Evolutionary conservation across 352 stramenopile genomes (phyloP).

Genomic region (Phytophthora syringae): DNA sequence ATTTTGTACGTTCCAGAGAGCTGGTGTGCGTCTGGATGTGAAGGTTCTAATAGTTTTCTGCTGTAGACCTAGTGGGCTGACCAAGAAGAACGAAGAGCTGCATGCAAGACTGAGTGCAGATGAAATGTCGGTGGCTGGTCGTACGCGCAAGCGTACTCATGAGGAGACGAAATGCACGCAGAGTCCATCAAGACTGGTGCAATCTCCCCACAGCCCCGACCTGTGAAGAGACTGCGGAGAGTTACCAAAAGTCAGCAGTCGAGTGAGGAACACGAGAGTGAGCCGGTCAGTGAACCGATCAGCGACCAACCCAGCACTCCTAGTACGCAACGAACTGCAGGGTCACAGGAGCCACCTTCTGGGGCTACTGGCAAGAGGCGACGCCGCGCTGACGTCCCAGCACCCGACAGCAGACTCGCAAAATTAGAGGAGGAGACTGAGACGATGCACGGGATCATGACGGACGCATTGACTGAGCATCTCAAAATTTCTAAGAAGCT

Average conservation of each 20-base stretch:
- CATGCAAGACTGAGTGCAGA: slow-evolving; percentile 29
- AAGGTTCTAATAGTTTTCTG: slow-evolving; percentile 2
- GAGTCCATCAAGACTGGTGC: slow-evolving; percentile 23
- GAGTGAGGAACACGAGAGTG: slow-evolving; percentile 7
- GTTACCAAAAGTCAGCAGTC: slow-evolving; percentile 11
- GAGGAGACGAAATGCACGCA: slow-evolving; percentile 40
- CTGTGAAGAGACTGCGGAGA: slow-evolving; percentile 27
- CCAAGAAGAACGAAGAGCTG: slow-evolving; percentile 22
- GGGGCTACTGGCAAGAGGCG: slow-evolving; percentile 27
- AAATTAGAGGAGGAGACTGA: slow-evolving; percentile 7
- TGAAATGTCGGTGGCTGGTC: slow-evolving; percentile 22
- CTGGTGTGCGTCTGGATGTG: background rate
- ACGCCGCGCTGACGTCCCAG: slow-evolving; percentile 3
- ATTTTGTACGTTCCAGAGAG: slow-evolving; percentile 51
- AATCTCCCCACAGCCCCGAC: slow-evolving; percentile 16
- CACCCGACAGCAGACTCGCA: slow-evolving; percentile 16
- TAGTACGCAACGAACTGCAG: slow-evolving; percentile 1
- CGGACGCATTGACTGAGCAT: background rate
- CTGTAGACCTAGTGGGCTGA: slow-evolving; percentile 38
- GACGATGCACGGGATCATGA: background rate
- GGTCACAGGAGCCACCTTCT: background rate
- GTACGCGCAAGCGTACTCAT: slow-evolving; percentile 32
- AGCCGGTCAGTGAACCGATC: slow-evolving; percentile 12
- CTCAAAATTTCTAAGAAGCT: background rate
- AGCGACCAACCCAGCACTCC: background rate